A percentile compares a stretch with the other conserved stretches of the same genome.
phyloP scores from a whole-genome alignment of 768 basidiomycete genomes.

The Boletus pseudo-olivaceus region DNA sequence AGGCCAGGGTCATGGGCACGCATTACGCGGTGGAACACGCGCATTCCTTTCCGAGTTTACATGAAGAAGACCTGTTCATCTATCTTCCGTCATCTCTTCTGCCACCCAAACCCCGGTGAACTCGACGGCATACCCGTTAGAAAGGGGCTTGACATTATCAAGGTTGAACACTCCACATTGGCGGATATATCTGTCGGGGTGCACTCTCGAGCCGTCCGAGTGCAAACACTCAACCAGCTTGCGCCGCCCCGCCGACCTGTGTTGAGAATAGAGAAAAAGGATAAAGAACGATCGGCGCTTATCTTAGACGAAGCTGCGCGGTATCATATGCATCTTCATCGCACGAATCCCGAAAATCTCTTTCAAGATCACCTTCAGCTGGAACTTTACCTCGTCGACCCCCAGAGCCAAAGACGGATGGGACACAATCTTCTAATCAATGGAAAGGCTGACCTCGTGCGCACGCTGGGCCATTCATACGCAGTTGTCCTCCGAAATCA shows the following conservation, averaged over 20 bases:
- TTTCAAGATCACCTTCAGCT: slow-evolving; percentile 47
- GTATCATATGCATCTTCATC: slow-evolving; percentile 56
- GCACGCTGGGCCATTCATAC: slow-evolving; percentile 43
- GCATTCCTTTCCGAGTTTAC: slow-evolving; percentile 51
- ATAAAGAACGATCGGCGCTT: slow-evolving; percentile 34
- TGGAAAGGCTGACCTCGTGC: slow-evolving; percentile 46
- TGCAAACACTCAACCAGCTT: slow-evolving; percentile 46
- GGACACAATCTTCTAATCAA: slow-evolving; percentile 46
- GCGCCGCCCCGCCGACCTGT: slow-evolving; percentile 35
- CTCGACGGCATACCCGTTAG: slow-evolving; percentile 33
- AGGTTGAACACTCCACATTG: slow-evolving; percentile 40
- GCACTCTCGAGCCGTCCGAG: slow-evolving; percentile 36
- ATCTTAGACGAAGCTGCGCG: slow-evolving; percentile 55
- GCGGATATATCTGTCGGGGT: slow-evolving; percentile 53
- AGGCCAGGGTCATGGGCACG: slow-evolving; percentile 51
- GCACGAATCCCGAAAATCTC: slow-evolving; percentile 46
- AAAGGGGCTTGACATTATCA: slow-evolving; percentile 43
- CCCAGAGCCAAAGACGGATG: slow-evolving; percentile 38
- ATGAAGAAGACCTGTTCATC: slow-evolving; percentile 46
- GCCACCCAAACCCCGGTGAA: slow-evolving; percentile 29
- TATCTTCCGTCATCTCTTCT: slow-evolving; percentile 45
- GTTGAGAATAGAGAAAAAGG: slow-evolving; percentile 37
- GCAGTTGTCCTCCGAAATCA: slow-evolving; percentile 47
- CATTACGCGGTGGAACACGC: slow-evolving; percentile 53
- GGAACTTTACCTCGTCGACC: slow-evolving; percentile 51